A percentile compares a stretch with the other conserved stretches of the same genome.
phyloP scores from a whole-genome alignment of 2,329 filamentous ascomycete genomes.

The Lachnellula suecica region DNA sequence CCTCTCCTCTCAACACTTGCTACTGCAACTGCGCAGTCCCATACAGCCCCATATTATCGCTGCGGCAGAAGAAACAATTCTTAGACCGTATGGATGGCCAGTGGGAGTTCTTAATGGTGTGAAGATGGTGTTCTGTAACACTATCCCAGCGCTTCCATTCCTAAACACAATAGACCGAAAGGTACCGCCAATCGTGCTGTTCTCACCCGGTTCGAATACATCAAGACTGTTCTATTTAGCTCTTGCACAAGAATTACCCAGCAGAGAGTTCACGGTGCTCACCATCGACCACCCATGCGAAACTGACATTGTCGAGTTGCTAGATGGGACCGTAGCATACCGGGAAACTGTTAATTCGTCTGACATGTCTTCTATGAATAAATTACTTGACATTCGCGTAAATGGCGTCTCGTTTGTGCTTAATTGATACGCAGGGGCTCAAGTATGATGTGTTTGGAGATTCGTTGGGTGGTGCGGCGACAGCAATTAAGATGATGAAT shows the following conservation, averaged over 20 bases:
- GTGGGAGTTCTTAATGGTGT: constrained; percentile 1
- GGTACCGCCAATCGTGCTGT: constrained; percentile 29
- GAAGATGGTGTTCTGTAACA: constrained; percentile 1
- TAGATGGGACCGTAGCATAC: constrained; percentile 34
- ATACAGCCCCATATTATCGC: constrained; percentile 2
- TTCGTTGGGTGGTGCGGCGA: constrained; percentile 31
- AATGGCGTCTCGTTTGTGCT: constrained; percentile 34
- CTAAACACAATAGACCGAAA: neutral
- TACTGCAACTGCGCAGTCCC: constrained; percentile 2
- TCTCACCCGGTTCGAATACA: constrained; percentile 39
- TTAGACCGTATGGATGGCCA: constrained; percentile 1
- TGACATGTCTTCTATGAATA: constrained; percentile 9
- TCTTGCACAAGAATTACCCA: constrained; percentile 40
- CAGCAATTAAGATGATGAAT: constrained; percentile 28
- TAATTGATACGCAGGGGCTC: constrained; percentile 16
- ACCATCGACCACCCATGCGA: constrained; percentile 46
- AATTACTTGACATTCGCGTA: constrained; percentile 23
- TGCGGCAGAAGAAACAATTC: neutral
- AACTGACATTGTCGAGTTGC: constrained; percentile 40
- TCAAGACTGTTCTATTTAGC: constrained; percentile 39
- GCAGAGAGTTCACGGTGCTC: constrained; percentile 41
- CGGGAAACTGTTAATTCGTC: constrained; percentile 14
- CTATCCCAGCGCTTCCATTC: neutral
- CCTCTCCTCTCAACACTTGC: constrained; percentile 9
- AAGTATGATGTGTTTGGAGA: constrained; percentile 30